Conservation (phyloP, 306 rosid genomes). For the Argentina anserina region DNA sequence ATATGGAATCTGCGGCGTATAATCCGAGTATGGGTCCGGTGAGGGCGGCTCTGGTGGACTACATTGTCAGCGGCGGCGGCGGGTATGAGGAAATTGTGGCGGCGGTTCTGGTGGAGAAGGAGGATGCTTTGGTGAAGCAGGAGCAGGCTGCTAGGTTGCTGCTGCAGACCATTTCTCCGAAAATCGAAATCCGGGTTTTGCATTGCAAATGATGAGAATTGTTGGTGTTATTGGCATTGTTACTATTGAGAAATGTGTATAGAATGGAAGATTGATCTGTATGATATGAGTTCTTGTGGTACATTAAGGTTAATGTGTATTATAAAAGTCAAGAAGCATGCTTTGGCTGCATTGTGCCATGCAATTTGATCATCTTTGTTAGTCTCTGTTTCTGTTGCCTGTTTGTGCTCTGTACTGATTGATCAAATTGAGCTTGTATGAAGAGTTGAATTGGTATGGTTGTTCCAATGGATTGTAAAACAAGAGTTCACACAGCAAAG, state of each 20-base stretch:
- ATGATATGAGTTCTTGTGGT: neutral
- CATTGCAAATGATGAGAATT: slow-evolving; percentile 25
- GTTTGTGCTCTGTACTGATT: neutral
- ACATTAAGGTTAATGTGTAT: neutral
- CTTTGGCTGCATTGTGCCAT: slow-evolving; percentile 5
- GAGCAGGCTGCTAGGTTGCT: slow-evolving; percentile 57
- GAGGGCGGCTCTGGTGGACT: slow-evolving; percentile 74
- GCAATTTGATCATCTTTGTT: neutral
- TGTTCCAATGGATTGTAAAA: too few species aligned
- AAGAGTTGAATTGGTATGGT: neutral
- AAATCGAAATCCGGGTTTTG: slow-evolving; percentile 34
- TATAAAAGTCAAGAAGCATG: neutral
- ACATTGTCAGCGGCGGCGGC: slow-evolving; percentile 47
- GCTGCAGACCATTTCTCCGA: slow-evolving; percentile 50
- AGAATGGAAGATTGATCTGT: neutral
- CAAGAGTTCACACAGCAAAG: too few species aligned
- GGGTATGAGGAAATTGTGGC: slow-evolving; percentile 49
- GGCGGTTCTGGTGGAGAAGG: slow-evolving; percentile 73
- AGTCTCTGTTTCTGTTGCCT: neutral
- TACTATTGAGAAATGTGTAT: neutral
- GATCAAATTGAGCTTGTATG: neutral
- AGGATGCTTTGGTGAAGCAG: slow-evolving; percentile 56
- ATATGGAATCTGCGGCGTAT: slow-evolving; percentile 83
- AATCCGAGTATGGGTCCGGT: slow-evolving; percentile 89
- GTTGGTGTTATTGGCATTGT: neutral